Percentiles rank a stretch among this genome's conserved stretches.
Evolutionary conservation across 495 filamentous ascomycete genomes (phyloP).

Genomic region (Aspergillus baeticus): DNA sequence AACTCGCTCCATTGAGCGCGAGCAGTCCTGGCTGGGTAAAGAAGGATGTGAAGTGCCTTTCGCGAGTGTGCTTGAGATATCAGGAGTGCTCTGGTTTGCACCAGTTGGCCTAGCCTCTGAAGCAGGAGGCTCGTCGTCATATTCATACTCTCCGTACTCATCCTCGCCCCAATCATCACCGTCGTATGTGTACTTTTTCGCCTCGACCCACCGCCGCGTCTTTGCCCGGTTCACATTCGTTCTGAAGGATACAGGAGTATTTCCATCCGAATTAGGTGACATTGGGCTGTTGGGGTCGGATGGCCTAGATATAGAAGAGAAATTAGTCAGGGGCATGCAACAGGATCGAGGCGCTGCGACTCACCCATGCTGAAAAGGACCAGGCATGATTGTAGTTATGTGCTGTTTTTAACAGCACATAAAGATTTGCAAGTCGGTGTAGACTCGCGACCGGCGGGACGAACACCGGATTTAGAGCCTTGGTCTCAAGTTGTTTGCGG

Average conservation of each 20-base stretch:
- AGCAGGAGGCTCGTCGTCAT: conserved; percentile 51
- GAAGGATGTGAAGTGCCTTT: conserved; percentile 21
- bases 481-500: neutral
- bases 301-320: conserved; percentile 11
- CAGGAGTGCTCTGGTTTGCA: conserved; percentile 34
- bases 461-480: neutral
- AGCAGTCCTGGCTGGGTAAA: conserved; percentile 30
- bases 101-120: conserved; percentile 43
- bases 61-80: conserved; percentile 10
- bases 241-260: conserved; percentile 57
- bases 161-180: conserved; percentile 93
- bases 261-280: conserved; percentile 27
- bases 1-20: conserved; percentile 37
- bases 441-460: conserved; percentile 6
- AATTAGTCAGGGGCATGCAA: conserved; percentile 1
- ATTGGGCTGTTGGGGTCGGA: conserved; percentile 30
- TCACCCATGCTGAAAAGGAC: conserved; percentile 23
- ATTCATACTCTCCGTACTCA: conserved; percentile 78
- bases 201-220: conserved; percentile 93
- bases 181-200: conserved; percentile 83
- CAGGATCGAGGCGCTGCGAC: conserved; percentile 11
- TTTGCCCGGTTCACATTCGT: conserved; percentile 88
- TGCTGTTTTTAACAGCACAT: conserved; percentile 3
- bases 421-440: neutral
- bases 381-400: conserved; percentile 17